Conservation (phyloP, 2,329 filamentous ascomycete species). For the Grosmannia clavigera region DNA sequence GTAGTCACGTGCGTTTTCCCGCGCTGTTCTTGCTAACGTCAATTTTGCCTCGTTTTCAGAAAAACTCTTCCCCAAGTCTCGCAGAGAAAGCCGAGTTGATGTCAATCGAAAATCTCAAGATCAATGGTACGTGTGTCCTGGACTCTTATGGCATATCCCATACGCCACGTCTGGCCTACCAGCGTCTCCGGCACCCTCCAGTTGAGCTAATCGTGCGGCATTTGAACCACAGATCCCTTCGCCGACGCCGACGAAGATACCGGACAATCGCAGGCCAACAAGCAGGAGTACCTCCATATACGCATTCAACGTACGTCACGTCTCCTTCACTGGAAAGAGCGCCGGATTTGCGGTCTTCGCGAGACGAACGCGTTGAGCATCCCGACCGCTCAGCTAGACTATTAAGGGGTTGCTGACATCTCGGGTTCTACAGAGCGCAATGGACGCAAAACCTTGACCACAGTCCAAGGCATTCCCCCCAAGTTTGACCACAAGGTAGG, state of each 20-base stretch:
- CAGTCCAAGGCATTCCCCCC: constrained; percentile 95
- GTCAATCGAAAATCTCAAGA: constrained; percentile 98
- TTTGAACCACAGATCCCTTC: constrained; percentile 78
- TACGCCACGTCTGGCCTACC: not conserved
- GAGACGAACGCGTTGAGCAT: not conserved
- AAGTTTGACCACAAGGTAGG: constrained; percentile 83
- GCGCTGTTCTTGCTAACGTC: not conserved
- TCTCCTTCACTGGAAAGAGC: not conserved
- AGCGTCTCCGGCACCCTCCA: not conserved
- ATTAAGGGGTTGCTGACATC: not conserved
- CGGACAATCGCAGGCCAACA: constrained; percentile 66
- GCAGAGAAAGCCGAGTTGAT: constrained; percentile 31
- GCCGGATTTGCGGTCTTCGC: not conserved
- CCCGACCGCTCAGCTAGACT: not conserved
- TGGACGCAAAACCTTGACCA: constrained; percentile 99
- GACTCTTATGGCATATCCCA: not conserved
- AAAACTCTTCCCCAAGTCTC: constrained; percentile 10
- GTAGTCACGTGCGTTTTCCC: not conserved
- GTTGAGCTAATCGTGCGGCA: not conserved
- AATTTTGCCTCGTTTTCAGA: not conserved
- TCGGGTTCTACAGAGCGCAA: constrained; percentile 67
- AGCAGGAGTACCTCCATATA: constrained; percentile 97
- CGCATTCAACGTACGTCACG: constrained; percentile 77
- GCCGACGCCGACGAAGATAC: constrained; percentile 99
- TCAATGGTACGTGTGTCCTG: constrained; percentile 58